Evolutionary conservation across 345 rosid species (phyloP).

Genomic region (Salix purpurea): DNA sequence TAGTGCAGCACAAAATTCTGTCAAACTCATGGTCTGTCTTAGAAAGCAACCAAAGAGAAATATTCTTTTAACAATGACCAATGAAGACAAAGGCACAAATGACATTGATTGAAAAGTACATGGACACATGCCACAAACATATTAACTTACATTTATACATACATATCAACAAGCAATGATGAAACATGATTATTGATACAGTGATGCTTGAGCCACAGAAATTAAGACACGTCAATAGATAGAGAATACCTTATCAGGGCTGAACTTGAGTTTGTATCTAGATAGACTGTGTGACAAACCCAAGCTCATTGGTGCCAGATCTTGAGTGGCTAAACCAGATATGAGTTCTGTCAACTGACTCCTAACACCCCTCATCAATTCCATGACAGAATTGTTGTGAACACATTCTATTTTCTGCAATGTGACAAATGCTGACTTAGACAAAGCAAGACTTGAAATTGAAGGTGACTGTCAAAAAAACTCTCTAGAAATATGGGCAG

Average conservation of each 20-base stretch:
- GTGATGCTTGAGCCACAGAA: not conserved
- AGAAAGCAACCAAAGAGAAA: not conserved
- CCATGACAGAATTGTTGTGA: constrained; percentile 87
- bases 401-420: constrained; percentile 87
- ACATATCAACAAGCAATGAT: not conserved
- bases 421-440: constrained; percentile 5
- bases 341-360: constrained; percentile 84
- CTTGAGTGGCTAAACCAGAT: constrained; percentile 67
- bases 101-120: not conserved
- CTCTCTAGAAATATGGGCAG: constrained; percentile 1
- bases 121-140: not conserved
- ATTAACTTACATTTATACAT: not conserved
- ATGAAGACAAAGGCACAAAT: not conserved
- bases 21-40: not conserved
- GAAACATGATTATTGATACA: not conserved
- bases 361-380: constrained; percentile 80
- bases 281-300: constrained; percentile 93
- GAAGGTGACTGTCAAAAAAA: not conserved
- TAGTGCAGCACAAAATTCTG: not conserved
- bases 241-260: constrained; percentile 76
- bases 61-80: not conserved
- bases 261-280: constrained; percentile 84
- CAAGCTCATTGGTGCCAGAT: constrained; percentile 91
- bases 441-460: not conserved
- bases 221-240: not conserved